A percentile compares a stretch with the other conserved stretches of the same genome.
phyloP scores from a whole-genome alignment of 495 filamentous ascomycete genomes.

The Aspergillus bridgeri region DNA sequence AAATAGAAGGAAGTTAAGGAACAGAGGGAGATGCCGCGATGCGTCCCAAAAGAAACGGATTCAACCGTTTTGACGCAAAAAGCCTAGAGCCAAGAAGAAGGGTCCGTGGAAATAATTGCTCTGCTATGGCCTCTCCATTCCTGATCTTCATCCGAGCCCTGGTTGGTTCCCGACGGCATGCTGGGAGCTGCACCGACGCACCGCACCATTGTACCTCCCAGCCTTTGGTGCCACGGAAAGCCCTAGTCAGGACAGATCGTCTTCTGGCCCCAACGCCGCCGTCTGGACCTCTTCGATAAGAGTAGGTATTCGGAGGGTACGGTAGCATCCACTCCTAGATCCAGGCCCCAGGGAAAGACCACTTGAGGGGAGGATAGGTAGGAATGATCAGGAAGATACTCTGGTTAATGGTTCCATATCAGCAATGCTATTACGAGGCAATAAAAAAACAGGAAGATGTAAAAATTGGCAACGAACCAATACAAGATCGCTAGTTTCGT shows the following conservation, averaged over 20 bases:
- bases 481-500: too few species aligned
- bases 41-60: too few species aligned
- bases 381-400: too few species aligned
- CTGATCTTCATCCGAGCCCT: not conserved
- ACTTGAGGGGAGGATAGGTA: too few species aligned
- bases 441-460: too few species aligned
- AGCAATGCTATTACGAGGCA: not conserved
- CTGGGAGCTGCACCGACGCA: not conserved
- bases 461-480: too few species aligned
- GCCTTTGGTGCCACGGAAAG: constrained; percentile 4
- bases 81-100: too few species aligned
- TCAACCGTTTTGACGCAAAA: too few species aligned
- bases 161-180: not conserved
- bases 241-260: constrained; percentile 4
- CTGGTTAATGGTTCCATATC: not conserved
- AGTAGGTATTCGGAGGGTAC: too few species aligned
- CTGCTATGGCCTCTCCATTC: not conserved
- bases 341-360: too few species aligned
- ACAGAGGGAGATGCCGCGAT: too few species aligned
- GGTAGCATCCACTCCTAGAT: too few species aligned
- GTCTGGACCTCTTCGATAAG: constrained; percentile 10
- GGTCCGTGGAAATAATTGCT: constrained; percentile 1
- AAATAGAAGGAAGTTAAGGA: not conserved
- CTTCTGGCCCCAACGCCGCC: constrained; percentile 12
- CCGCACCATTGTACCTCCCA: not conserved